Base-by-base conservation (phyloP, 2,329 filamentous ascomycete species). In the Pezicula rhizophila region DNA sequence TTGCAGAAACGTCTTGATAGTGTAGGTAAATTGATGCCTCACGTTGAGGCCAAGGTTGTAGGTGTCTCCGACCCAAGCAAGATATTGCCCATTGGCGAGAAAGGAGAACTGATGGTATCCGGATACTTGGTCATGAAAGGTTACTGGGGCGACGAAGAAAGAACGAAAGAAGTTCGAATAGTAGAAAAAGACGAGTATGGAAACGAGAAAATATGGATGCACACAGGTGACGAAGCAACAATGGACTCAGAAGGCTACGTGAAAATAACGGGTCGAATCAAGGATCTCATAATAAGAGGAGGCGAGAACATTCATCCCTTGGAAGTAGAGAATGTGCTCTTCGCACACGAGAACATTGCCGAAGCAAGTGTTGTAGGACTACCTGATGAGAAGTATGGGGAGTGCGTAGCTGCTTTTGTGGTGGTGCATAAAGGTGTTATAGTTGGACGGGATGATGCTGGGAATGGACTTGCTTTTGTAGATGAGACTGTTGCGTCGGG, bases 221-320 rank as follows among this genome's bases (percentile, higher is more conserved):
- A 87, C 68, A 95, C 87, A 0, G 93, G 93, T 17, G 93, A 99
- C 62, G 92, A 97, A 71, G 93, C 90, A 2, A 71, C 74, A 46
- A 95, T 97, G 79, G 89, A 95, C 52, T 74, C 69, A 4, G 76
- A 90, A 25, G 93, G 92, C 2, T 97, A 90, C 64, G 80, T 96
- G 2, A 79, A 80, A 57, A 96, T 97, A 62, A 96, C 90, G 1
- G 89, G 91, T 3, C 77, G 91, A 14, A 92, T 96, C 63, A 97
- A 97, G 68, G 93, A 99, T 64, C 69, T 97, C 47, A 96, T 99
- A 59, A 97, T 97, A 64, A 80, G 89, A 23, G 92, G 88, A 25
- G 93, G 93, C 20, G 93, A 97, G 66, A 99, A 99, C 65, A 96
- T 96, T 48, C 89, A 96, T 65, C 93, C 93, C 0, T 74, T 96